Percentiles rank a stretch among this genome's conserved stretches.
These are phyloP conservation scores for Dryadomyces quercus-mongolicae DNA, from an alignment of 2,329 filamentous ascomycete genomes.

Conservation along the genomic window DNA sequence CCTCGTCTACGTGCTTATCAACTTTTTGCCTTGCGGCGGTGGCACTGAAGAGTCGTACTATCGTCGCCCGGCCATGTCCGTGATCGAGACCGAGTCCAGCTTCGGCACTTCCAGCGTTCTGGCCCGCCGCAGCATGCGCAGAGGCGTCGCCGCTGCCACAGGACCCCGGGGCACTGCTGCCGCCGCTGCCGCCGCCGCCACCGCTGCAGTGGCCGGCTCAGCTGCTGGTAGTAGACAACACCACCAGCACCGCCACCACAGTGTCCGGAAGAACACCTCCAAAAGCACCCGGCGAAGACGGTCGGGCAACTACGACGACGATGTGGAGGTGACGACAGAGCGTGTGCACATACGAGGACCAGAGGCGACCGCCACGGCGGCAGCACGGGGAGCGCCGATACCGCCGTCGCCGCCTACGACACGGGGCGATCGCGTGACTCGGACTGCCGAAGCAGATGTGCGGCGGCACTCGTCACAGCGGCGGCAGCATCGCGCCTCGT, in stretches of 20 bases:
- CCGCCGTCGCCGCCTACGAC: no score
- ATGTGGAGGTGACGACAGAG: background rate
- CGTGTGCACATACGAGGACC: background rate
- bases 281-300: background rate
- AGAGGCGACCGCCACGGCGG: no score
- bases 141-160: background rate
- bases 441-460: background rate
- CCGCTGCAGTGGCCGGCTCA: background rate
- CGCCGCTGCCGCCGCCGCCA: background rate
- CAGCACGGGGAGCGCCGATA: no score
- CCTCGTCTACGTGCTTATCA: slow-evolving; percentile 21
- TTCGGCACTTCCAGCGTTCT: slow-evolving; percentile 14
- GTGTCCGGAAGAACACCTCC: background rate
- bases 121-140: slow-evolving; percentile 10
- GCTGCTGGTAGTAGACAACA: background rate
- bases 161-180: background rate
- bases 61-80: slow-evolving; percentile 6
- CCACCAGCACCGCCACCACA: background rate
- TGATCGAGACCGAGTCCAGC: slow-evolving; percentile 8
- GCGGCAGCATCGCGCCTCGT: background rate
- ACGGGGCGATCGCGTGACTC: background rate
- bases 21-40: slow-evolving; percentile 4
- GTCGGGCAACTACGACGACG: background rate
- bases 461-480: background rate
- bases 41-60: background rate